Evolutionary conservation across 2,329 filamentous ascomycete genomes (phyloP).

Genomic region (Ophiosphaerella narmari): DNA sequence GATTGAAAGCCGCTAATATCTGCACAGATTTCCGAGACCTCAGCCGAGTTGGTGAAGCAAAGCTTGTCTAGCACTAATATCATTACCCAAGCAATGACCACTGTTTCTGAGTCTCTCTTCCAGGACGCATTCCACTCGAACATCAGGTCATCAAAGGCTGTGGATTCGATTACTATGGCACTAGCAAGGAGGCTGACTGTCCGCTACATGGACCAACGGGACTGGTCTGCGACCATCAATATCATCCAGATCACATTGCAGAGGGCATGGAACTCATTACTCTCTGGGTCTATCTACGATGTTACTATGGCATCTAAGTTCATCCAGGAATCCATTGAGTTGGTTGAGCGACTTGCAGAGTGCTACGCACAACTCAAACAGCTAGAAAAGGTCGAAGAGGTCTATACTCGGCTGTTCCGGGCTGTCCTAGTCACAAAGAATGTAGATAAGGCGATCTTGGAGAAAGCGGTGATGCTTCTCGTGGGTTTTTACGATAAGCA

Average conservation of each 20-base stretch:
- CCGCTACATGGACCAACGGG: conserved; percentile 52
- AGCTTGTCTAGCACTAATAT: conserved; percentile 33
- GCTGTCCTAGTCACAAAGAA: conserved; percentile 39
- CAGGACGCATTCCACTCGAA: conserved; percentile 52
- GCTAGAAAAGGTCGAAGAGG: conserved; percentile 46
- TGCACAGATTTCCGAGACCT: conserved; percentile 48
- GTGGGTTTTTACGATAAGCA: conserved; percentile 47
- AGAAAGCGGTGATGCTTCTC: conserved; percentile 40
- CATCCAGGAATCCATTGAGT: conserved; percentile 52
- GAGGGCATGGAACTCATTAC: conserved; percentile 54
- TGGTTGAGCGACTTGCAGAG: conserved; percentile 53
- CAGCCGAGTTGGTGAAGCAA: conserved; percentile 50
- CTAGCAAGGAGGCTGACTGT: conserved; percentile 48
- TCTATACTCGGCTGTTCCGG: conserved; percentile 47
- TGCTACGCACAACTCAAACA: conserved; percentile 50
- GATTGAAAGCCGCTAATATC: no score
- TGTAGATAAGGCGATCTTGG: conserved; percentile 37
- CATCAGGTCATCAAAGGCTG: conserved; percentile 46
- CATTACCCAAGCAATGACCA: conserved; percentile 42
- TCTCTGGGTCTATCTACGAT: conserved; percentile 51
- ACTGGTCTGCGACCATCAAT: conserved; percentile 53
- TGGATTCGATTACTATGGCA: conserved; percentile 49
- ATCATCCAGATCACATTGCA: conserved; percentile 53
- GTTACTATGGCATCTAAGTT: conserved; percentile 51
- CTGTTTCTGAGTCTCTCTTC: conserved; percentile 49